Evolutionary conservation across 306 rosid species (phyloP).

Genomic region (Ziziphus jujuba): DNA sequence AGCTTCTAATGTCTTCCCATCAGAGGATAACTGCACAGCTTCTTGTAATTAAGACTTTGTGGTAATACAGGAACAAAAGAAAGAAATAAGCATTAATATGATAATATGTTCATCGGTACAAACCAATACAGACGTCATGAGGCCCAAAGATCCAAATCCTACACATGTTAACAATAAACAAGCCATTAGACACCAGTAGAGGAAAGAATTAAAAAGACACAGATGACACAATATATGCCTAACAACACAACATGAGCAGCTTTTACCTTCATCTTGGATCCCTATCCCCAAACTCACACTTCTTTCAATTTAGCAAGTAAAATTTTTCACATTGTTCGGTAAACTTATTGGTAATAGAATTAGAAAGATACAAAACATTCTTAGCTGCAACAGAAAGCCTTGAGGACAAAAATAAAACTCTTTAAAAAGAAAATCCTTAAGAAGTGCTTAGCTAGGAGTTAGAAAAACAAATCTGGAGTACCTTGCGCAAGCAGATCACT

Average conservation of each 20-base stretch:
- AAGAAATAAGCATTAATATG: not conserved
- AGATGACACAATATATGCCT: not conserved
- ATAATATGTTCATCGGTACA: conserved; percentile 18
- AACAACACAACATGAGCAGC: not conserved
- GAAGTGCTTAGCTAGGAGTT: not conserved
- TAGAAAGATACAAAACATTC: not conserved
- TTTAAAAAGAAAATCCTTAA: not conserved
- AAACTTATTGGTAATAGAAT: no score
- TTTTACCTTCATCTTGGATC: not conserved
- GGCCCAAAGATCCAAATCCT: conserved; percentile 99
- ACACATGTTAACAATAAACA: conserved; percentile 29
- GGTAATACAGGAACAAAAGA: conserved; percentile 2
- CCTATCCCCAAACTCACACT: not conserved
- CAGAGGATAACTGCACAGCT: conserved; percentile 80
- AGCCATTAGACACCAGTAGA: conserved; percentile 27
- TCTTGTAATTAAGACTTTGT: conserved; percentile 17
- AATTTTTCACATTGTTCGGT: not conserved
- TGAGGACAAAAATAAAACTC: not conserved
- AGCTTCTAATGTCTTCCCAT: conserved; percentile 94
- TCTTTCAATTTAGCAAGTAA: not conserved
- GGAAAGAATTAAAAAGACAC: not conserved
- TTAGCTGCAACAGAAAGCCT: not conserved
- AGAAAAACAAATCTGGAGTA: not conserved
- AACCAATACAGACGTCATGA: conserved; percentile 95
- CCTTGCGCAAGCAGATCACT: no score